Base-by-base conservation (phyloP, 495 filamentous ascomycete species). In the Aspergillus homomorphus region DNA sequence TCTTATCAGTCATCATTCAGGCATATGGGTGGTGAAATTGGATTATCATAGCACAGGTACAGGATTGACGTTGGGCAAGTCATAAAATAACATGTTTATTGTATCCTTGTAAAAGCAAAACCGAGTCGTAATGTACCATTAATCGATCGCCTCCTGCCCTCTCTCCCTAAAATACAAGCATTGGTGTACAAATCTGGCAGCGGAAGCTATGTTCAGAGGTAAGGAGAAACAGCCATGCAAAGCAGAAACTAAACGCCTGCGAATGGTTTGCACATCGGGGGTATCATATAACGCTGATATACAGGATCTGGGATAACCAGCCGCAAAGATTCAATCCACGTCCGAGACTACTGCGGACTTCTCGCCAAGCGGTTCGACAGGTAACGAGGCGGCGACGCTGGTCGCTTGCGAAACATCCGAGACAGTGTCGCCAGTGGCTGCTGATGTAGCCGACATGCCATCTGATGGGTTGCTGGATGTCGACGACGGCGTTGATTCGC, bases 321-420 rank as follows among this genome's bases (percentile, higher is more conserved):
- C 19, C n/a, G 46, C 10, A 16, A 18, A 30, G 15, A 10, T 41
- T 19, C 18, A 66, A 19, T 66, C 63, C 26, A 66, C 58, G 10
- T 66, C 60, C n/a, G 50, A 45, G 21, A 7, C 51, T n/a, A 43
- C 19, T n/a, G 44, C 42, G 20, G 38, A 10, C 16, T 59, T 57
- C 20, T 58, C 54, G 18, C 24, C 50, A 38, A 9, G 21, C 42
- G 24, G 23, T 20, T 45, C 57, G 41, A 23, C 52, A 24, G 51
- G 54, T 14, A 70, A 66, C 7, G 69, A 53, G 6, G 59, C 53
- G 1, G 73, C 71, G 6, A 77, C 59, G 44, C 74, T 76, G 3
- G 73, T 73, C 8, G 73, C 70, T 15, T 62, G 69, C 1, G 74
- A 77, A 9, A 65, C 67, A 43, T 56, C 56, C 15, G 69, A 75